These are phyloP conservation scores for Pythium sukuiense DNA, from an alignment of 352 stramenopile species.

Conservation along the genomic window DNA sequence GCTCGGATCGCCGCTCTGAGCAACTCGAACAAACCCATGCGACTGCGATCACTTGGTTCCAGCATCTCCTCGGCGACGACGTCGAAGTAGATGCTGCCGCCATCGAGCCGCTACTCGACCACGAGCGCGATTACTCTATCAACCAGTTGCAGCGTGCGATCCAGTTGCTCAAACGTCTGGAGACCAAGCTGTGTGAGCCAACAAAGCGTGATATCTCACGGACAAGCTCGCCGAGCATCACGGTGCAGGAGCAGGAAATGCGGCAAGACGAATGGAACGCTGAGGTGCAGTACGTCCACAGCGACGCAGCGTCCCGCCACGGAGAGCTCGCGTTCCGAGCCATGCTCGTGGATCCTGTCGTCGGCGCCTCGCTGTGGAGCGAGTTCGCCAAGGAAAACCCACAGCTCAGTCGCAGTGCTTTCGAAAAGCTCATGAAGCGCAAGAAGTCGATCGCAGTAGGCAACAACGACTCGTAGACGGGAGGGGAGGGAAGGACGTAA, in stretches of 20 bases:
- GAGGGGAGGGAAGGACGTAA: not conserved
- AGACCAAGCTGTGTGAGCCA: constrained; percentile 21
- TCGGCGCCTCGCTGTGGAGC: constrained; percentile 33
- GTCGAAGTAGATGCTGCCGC: constrained; percentile 11
- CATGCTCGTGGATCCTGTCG: constrained; percentile 36
- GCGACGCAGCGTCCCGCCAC: constrained; percentile 34
- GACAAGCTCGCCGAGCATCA: constrained; percentile 24
- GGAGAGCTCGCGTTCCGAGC: constrained; percentile 39
- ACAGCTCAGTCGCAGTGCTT: constrained; percentile 34
- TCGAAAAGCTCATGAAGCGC: constrained; percentile 34
- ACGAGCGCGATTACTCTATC: constrained; percentile 24
- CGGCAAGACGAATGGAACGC: constrained; percentile 26
- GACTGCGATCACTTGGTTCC: constrained; percentile 29
- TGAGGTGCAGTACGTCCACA: constrained; percentile 30
- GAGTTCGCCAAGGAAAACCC: constrained; percentile 31
- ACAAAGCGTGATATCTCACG: constrained; percentile 25
- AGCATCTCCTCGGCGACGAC: constrained; percentile 17
- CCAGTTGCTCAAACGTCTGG: constrained; percentile 26
- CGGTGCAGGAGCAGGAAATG: constrained; percentile 23
- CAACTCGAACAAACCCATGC: constrained; percentile 50
- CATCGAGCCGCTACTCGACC: constrained; percentile 27
- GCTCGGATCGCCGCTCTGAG: constrained; percentile 23
- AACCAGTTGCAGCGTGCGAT: constrained; percentile 29
- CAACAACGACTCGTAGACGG: not conserved
- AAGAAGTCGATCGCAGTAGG: constrained; percentile 8